Conservation (phyloP, 768 basidiomycete species). For the Xerocomellus chrysenteron region DNA sequence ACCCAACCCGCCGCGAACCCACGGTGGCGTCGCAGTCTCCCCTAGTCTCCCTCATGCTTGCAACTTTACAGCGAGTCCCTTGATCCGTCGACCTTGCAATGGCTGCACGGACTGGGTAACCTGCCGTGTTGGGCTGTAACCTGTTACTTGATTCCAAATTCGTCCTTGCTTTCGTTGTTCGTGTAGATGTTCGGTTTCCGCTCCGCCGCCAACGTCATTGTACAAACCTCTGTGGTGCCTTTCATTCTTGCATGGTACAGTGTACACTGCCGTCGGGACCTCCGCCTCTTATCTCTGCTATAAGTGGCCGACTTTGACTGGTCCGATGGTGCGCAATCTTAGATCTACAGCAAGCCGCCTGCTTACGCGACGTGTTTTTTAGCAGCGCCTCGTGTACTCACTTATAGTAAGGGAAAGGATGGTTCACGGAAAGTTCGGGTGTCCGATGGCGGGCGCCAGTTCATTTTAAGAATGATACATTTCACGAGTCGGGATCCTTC, state of each 20-base stretch:
- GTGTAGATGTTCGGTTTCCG: not conserved
- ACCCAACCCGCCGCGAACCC: not conserved
- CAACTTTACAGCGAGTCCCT: not conserved
- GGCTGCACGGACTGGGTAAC: not conserved
- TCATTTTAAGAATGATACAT: constrained; percentile 2
- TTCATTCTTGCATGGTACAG: not conserved
- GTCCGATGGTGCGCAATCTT: not conserved
- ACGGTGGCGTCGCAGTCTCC: not conserved
- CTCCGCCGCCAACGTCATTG: not conserved
- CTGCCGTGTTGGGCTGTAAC: not conserved
- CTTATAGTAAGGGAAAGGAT: not conserved
- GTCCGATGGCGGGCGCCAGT: constrained; percentile 4
- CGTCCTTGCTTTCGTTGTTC: not conserved
- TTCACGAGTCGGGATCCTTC: not conserved
- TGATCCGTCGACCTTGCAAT: no score
- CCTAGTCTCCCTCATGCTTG: no score
- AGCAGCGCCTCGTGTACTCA: not conserved
- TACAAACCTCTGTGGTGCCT: not conserved
- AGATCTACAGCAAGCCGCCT: constrained; percentile 23
- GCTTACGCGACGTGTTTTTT: not conserved
- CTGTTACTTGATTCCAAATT: no score
- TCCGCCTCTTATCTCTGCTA: not conserved
- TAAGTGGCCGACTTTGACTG: not conserved
- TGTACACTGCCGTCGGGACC: not conserved
- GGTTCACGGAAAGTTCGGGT: not conserved